These are phyloP conservation scores for Naganishia sp. DNA, from an alignment of 1,284 basidiomycete species.

Conservation along the genomic window DNA sequence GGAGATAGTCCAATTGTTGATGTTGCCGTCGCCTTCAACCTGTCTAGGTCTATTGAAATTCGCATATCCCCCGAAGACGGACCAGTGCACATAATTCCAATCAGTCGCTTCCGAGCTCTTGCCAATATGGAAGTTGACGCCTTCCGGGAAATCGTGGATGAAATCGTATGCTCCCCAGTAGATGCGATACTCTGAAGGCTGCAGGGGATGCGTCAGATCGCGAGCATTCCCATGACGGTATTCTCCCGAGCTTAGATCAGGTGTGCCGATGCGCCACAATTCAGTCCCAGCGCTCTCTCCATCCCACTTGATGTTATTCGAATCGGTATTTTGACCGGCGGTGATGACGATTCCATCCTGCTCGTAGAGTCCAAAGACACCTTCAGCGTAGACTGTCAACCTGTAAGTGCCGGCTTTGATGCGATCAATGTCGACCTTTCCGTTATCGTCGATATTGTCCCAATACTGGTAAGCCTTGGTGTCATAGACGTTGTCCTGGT, in stretches of 20 bases:
- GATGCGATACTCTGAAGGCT: conserved; percentile 39
- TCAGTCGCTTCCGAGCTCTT: conserved; percentile 37
- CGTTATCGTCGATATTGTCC: conserved; percentile 38
- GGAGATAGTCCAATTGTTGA: conserved; percentile 44
- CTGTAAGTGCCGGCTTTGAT: conserved; percentile 45
- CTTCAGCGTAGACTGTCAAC: conserved; percentile 45
- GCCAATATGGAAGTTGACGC: conserved; percentile 41
- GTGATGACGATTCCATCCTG: conserved; percentile 40
- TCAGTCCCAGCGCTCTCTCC: conserved; percentile 41
- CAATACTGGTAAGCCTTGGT: conserved; percentile 44
- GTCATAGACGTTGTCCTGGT: conserved; percentile 41
- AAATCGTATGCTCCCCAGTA: conserved; percentile 45
- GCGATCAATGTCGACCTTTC: conserved; percentile 38
- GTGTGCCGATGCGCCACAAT: conserved; percentile 44
- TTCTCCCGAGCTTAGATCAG: conserved; percentile 41
- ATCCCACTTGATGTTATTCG: conserved; percentile 36
- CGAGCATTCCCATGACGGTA: conserved; percentile 39
- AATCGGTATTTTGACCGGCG: conserved; percentile 34
- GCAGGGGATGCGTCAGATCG: conserved; percentile 37
- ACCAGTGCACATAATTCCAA: conserved; percentile 43
- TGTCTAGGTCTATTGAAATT: conserved; percentile 5
- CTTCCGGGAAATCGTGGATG: conserved; percentile 41
- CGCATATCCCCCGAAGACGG: conserved; percentile 36
- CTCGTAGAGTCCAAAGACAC: conserved; percentile 43
- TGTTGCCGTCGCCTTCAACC: conserved; percentile 26